Evolutionary conservation across 2,329 filamentous ascomycete genomes (phyloP).

Genomic region (Aspergillus felis): DNA sequence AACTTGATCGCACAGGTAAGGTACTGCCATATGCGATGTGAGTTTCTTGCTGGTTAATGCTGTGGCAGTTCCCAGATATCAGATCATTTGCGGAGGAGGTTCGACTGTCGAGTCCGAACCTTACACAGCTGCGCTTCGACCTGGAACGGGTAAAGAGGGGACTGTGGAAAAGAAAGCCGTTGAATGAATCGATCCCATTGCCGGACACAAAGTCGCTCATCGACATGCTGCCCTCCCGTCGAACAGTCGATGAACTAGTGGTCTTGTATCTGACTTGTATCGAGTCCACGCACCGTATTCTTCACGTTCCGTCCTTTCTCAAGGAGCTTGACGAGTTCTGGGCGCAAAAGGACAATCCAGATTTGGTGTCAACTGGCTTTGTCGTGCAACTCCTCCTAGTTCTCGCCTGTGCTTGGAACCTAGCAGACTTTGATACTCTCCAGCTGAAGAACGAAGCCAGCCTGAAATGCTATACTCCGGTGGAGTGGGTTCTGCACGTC

Average conservation of each 20-base stretch:
- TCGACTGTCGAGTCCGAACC: slow-evolving; percentile 31
- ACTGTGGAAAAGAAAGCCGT: slow-evolving; percentile 25
- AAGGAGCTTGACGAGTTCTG: slow-evolving; percentile 36
- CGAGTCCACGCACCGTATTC: slow-evolving; percentile 37
- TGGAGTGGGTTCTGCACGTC: slow-evolving; percentile 82
- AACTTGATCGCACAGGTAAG: slow-evolving; percentile 39
- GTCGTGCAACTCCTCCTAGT: slow-evolving; percentile 36
- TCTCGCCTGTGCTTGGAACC: slow-evolving; percentile 37
- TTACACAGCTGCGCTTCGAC: slow-evolving; percentile 32
- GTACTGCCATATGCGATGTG: background rate
- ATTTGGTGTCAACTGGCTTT: slow-evolving; percentile 27
- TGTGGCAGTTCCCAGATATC: slow-evolving; percentile 35
- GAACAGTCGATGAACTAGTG: slow-evolving; percentile 36
- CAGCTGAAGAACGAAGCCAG: slow-evolving; percentile 24
- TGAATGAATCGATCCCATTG: slow-evolving; percentile 27
- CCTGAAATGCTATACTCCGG: slow-evolving; percentile 29
- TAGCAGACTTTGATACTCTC: slow-evolving; percentile 26
- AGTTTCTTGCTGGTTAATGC: slow-evolving; percentile 9
- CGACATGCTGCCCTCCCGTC: slow-evolving; percentile 31
- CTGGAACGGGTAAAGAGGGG: slow-evolving; percentile 31
- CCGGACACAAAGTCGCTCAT: slow-evolving; percentile 29
- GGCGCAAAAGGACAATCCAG: slow-evolving; percentile 23
- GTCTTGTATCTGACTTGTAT: slow-evolving; percentile 37
- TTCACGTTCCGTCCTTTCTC: slow-evolving; percentile 41
- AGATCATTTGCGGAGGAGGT: slow-evolving; percentile 36